phyloP scores from a whole-genome alignment of 495 filamentous ascomycete genomes.

The Sporormia fimetaria region DNA sequence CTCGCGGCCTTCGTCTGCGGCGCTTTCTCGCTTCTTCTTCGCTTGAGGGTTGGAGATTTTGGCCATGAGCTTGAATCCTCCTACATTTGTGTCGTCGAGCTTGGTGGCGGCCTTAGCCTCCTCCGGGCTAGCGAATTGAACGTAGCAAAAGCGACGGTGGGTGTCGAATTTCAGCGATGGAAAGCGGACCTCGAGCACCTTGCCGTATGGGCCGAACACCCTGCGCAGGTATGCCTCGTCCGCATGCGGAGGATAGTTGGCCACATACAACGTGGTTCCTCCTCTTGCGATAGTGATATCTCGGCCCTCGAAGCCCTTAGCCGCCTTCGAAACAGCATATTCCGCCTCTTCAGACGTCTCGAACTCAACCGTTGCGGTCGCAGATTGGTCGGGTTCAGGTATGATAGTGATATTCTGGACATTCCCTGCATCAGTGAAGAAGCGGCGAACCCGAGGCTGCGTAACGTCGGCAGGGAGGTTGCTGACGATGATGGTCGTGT shows the following conservation, averaged over 20 bases:
- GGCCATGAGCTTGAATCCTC: conserved; percentile 53
- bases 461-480: conserved; percentile 59
- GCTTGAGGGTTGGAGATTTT: conserved; percentile 74
- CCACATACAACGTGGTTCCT: conserved; percentile 70
- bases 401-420: conserved; percentile 46
- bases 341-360: conserved; percentile 64
- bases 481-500: conserved; percentile 70
- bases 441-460: conserved; percentile 65
- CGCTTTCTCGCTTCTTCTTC: conserved; percentile 70
- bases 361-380: conserved; percentile 75
- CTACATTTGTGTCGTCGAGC: conserved; percentile 57
- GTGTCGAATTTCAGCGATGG: conserved; percentile 83
- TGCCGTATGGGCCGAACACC: conserved; percentile 66
- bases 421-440: conserved; percentile 56
- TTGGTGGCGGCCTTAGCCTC: conserved; percentile 55
- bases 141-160: conserved; percentile 84
- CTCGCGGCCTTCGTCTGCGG: conserved; percentile 74
- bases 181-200: conserved; percentile 76
- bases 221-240: conserved; percentile 70
- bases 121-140: conserved; percentile 59
- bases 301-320: conserved; percentile 59
- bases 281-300: conserved; percentile 62
- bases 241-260: conserved; percentile 78
- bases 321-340: conserved; percentile 65
- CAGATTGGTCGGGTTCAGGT: conserved; percentile 46